These are phyloP conservation scores for Spergularia bocconei DNA, from an alignment of 148 eudicot species.

Conservation along the genomic window DNA sequence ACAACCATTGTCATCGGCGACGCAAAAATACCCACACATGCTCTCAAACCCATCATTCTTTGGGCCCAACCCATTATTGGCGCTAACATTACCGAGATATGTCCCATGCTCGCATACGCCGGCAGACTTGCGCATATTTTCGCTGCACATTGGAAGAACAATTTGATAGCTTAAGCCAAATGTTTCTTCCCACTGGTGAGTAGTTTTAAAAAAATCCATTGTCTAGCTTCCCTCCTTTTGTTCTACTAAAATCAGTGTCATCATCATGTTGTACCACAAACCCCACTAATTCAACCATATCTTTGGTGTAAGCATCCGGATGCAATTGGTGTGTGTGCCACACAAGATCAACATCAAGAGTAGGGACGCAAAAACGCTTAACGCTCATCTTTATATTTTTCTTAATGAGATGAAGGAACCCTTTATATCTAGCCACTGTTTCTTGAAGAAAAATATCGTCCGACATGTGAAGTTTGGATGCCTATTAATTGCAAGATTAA, in stretches of 20 bases:
- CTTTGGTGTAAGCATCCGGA: constrained; percentile 62
- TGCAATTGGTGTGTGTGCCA: constrained; percentile 93
- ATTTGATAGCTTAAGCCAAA: constrained; percentile 86
- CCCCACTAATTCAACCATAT: constrained; percentile 53
- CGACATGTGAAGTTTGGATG: constrained; percentile 60
- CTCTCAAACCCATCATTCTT: too few relatives aligned
- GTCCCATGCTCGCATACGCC: too few relatives aligned
- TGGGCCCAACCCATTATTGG: too few relatives aligned
- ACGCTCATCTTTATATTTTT: constrained; percentile 56
- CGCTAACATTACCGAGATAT: too few relatives aligned
- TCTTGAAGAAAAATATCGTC: constrained; percentile 59
- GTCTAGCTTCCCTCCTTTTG: constrained; percentile 85
- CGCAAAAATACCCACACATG: too few relatives aligned
- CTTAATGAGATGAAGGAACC: constrained; percentile 71
- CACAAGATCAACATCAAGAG: constrained; percentile 87
- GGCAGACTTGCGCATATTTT: constrained; percentile 26
- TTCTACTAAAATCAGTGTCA: constrained; percentile 83
- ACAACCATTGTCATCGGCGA: too few relatives aligned
- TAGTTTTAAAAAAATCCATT: constrained; percentile 71
- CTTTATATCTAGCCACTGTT: constrained; percentile 91
- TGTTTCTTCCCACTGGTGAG: constrained; percentile 64
- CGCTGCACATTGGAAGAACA: constrained; percentile 87
- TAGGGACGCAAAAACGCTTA: constrained; percentile 69
- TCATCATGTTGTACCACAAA: constrained; percentile 89
- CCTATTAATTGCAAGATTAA: constrained; percentile 32